These are phyloP conservation scores for Globisporangium ultimum DNA, from an alignment of 352 stramenopile species.

Conservation along the genomic window DNA sequence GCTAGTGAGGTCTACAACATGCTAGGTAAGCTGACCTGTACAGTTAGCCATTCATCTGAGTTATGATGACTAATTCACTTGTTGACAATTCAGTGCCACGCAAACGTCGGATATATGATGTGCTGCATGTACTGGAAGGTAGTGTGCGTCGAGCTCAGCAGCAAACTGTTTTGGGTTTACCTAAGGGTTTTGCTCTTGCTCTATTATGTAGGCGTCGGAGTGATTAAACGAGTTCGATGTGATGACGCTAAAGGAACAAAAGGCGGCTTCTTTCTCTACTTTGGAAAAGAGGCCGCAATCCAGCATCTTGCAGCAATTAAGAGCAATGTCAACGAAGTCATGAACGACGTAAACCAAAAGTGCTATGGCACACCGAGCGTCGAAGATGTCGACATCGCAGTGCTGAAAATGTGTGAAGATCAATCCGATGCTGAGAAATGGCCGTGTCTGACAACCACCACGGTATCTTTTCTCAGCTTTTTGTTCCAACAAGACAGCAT, in stretches of 20 bases:
- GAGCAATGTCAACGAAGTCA: constrained; percentile 18
- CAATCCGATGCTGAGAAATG: constrained; percentile 42
- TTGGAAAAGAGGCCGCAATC: constrained; percentile 36
- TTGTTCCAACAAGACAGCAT: constrained; percentile 42
- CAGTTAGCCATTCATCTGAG: background rate
- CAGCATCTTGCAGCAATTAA: constrained; percentile 35
- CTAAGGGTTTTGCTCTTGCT: background rate
- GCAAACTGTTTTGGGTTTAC: background rate
- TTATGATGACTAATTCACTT: background rate
- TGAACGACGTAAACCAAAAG: constrained; percentile 10
- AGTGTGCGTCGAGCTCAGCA: background rate
- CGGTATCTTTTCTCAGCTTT: constrained; percentile 48
- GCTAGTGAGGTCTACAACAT: constrained; percentile 66
- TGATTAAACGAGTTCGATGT: constrained; percentile 53
- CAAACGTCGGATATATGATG: constrained; percentile 75
- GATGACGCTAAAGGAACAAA: constrained; percentile 27
- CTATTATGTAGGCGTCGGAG: constrained; percentile 37
- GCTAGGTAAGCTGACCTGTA: constrained; percentile 32
- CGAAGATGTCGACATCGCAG: constrained; percentile 38
- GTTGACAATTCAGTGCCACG: constrained; percentile 36
- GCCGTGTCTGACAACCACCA: constrained; percentile 54
- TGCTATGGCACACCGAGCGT: constrained; percentile 1
- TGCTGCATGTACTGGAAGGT: constrained; percentile 80
- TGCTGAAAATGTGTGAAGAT: constrained; percentile 45
- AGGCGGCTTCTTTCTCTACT: constrained; percentile 59